Evolutionary conservation across 495 filamentous ascomycete species (phyloP).

Genomic region (Penicillium verhagenii): DNA sequence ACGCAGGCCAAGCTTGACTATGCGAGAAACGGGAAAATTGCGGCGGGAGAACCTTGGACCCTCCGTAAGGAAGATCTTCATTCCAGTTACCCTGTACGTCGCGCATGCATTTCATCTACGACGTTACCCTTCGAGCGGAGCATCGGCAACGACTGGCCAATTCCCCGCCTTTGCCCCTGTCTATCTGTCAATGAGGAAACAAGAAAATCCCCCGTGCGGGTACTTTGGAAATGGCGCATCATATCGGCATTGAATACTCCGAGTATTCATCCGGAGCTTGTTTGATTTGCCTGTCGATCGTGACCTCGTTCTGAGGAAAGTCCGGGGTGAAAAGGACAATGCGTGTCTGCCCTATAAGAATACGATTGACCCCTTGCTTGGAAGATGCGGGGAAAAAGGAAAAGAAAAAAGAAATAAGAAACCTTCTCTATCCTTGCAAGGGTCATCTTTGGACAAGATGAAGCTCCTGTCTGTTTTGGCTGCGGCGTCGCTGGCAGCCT

Average conservation of each 20-base stretch:
- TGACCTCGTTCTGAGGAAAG: not conserved
- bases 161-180: constrained; percentile 17
- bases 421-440: no score
- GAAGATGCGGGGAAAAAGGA: not conserved
- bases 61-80: constrained; percentile 25
- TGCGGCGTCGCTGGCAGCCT: constrained; percentile 34
- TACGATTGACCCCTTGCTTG: constrained; percentile 18
- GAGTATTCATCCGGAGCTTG: not conserved
- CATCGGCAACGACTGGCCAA: not conserved
- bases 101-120: constrained; percentile 8
- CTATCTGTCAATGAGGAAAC: constrained; percentile 10
- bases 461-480: constrained; percentile 33
- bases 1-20: constrained; percentile 1
- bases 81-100: constrained; percentile 8
- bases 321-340: not conserved
- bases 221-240: not conserved
- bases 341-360: constrained; percentile 14
- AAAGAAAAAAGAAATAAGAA: no score
- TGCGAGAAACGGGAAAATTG: constrained; percentile 34
- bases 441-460: constrained; percentile 20
- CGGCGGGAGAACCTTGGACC: constrained; percentile 17
- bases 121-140: constrained; percentile 5
- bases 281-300: constrained; percentile 12
- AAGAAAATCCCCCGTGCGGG: not conserved
- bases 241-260: constrained; percentile 2